A percentile compares a stretch with the other conserved stretches of the same genome.
Evolutionary conservation across 345 rosid genomes (phyloP).

Genomic region (Conringia planisiliqua): DNA sequence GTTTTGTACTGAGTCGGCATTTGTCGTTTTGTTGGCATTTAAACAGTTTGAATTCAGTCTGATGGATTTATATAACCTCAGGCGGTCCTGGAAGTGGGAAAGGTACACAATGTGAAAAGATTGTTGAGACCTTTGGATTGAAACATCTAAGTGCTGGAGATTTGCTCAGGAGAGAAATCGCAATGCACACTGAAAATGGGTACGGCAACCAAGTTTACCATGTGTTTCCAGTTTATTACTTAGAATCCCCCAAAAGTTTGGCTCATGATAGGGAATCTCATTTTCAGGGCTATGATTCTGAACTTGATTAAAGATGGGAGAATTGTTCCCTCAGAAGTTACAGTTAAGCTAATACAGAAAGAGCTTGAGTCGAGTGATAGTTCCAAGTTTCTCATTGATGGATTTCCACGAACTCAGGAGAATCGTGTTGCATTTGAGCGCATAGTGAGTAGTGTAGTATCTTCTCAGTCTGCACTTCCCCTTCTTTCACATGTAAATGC

Average conservation of each 20-base stretch:
- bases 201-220: conserved; percentile 16
- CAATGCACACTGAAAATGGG: conserved; percentile 66
- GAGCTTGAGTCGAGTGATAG: conserved; percentile 57
- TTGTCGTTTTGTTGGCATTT: background rate
- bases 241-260: background rate
- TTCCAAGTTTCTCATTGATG: conserved; percentile 74
- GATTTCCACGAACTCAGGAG: conserved; percentile 84
- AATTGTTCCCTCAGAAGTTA: conserved; percentile 85
- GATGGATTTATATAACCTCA: background rate
- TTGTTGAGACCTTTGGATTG: conserved; percentile 64
- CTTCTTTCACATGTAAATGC: background rate
- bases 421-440: conserved; percentile 71
- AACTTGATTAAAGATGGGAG: conserved; percentile 71
- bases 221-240: background rate
- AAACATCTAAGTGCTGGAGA: conserved; percentile 81
- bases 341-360: conserved; percentile 62
- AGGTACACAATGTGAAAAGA: conserved; percentile 77
- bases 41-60: background rate
- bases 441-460: conserved; percentile 46
- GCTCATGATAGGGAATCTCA: conserved; percentile 11
- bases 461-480: background rate
- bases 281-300: conserved; percentile 57
- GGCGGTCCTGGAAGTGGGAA: conserved; percentile 92
- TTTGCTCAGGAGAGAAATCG: conserved; percentile 60
- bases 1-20: background rate